Conservation (phyloP, 352 stramenopile genomes). For the Phytophthora cactorum region DNA sequence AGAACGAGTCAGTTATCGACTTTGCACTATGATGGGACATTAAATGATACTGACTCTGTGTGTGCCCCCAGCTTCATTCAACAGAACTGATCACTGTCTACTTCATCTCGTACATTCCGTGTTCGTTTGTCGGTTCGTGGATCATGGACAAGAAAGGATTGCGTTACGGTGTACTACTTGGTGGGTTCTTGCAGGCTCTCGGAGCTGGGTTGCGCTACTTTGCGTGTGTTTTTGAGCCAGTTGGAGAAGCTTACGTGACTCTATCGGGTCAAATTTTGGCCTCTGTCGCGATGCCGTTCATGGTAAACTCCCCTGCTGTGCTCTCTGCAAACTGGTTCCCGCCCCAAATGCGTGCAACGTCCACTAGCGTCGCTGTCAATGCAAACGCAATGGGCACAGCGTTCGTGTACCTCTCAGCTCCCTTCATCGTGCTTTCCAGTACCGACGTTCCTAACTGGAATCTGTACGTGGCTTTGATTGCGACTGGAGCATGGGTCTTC, state of each 20-base stretch:
- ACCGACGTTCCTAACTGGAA: conserved; percentile 53
- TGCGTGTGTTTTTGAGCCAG: conserved; percentile 32
- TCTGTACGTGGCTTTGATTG: conserved; percentile 46
- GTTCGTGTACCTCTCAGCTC: conserved; percentile 60
- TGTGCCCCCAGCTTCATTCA: conserved; percentile 51
- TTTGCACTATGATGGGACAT: not conserved
- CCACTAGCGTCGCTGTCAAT: conserved; percentile 79
- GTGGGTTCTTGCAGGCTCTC: conserved; percentile 57
- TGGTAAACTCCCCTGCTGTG: conserved; percentile 83
- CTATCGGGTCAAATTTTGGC: conserved; percentile 68
- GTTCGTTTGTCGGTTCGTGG: conserved; percentile 80
- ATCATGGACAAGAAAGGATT: conserved; percentile 83
- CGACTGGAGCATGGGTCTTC: conserved; percentile 31
- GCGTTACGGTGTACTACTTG: conserved; percentile 66
- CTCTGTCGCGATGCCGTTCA: conserved; percentile 82
- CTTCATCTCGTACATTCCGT: conserved; percentile 83
- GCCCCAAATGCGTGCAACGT: conserved; percentile 62
- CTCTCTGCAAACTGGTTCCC: conserved; percentile 82
- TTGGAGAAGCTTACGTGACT: conserved; percentile 46
- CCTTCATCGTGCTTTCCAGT: conserved; percentile 54
- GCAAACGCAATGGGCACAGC: conserved; percentile 76
- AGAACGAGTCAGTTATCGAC: conserved; percentile 39
- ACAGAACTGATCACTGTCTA: conserved; percentile 82
- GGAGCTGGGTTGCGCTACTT: conserved; percentile 57
- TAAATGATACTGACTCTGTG: not conserved